Conservation (phyloP, 1,139 yeast species). For the Tardiomyces depauwii region DNA sequence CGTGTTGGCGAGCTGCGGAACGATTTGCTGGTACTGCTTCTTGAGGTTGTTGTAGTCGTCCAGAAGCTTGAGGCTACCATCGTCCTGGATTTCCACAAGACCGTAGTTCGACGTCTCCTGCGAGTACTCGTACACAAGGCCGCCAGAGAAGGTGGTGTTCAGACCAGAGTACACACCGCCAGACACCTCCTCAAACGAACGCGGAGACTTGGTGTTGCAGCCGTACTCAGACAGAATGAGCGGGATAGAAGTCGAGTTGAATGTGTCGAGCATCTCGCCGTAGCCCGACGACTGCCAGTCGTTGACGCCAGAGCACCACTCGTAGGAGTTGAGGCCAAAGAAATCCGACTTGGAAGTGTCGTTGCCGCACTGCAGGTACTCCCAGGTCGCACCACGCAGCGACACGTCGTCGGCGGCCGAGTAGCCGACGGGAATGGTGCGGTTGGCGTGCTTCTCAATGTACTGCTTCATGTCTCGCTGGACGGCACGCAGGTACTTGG, state of each 20-base stretch:
- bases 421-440: slow-evolving; percentile 84
- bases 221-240: slow-evolving; percentile 89
- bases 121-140: slow-evolving; percentile 82
- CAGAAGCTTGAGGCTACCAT: slow-evolving; percentile 38
- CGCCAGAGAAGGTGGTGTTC: slow-evolving; percentile 74
- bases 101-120: slow-evolving; percentile 90
- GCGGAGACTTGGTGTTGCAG: slow-evolving; percentile 61
- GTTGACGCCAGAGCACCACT: slow-evolving; percentile 47
- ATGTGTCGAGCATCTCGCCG: slow-evolving; percentile 59
- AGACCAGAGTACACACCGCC: slow-evolving; percentile 61
- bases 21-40: slow-evolving; percentile 12
- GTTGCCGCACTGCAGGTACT: slow-evolving; percentile 68
- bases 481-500: slow-evolving; percentile 59
- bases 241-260: slow-evolving; percentile 57
- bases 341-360: slow-evolving; percentile 63
- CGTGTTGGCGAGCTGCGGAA: slow-evolving; percentile 3
- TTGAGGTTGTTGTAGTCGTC: slow-evolving; percentile 24
- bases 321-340: slow-evolving; percentile 91
- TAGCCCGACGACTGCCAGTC: slow-evolving; percentile 40
- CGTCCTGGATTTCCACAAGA: slow-evolving; percentile 48
- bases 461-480: slow-evolving; percentile 72
- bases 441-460: slow-evolving; percentile 43
- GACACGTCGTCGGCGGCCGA: slow-evolving; percentile 89
- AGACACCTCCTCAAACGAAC: slow-evolving; percentile 63
- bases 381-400: slow-evolving; percentile 65